Base-by-base conservation (phyloP, 148 eudicot genomes). In the Cornus suecica region DNA sequence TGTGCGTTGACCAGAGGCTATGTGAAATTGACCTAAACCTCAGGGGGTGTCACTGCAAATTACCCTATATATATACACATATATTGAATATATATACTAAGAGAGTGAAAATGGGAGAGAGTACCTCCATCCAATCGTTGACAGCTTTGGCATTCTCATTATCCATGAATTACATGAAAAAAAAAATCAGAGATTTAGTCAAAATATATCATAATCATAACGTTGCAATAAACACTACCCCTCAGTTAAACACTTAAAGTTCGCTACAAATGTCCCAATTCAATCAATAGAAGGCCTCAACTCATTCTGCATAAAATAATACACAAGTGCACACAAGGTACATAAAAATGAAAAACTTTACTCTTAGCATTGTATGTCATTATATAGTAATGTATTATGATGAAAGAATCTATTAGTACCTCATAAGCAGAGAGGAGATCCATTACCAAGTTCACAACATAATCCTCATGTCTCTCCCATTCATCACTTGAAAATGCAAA, bases 251-350 rank as follows among this genome's bases (percentile, higher is more conserved):
- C 83, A 84, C 86, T 86, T 93, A 58, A 96, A 87, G 77, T 93
- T 96, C 77, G 89, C 83, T 82, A 91, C 98, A 84, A 79, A 96
- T 79, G 83, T 90, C 78, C 69, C 80, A 61, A 91, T 93, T 58
- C 90, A 93, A 67, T 88, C 89, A 71, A 96, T 89, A 32, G 89
- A 82, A 75, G 97, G 98, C 82, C 81, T 88, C 86, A 96, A 80
- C 83, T 89, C 94, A 84, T 85, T 88, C 99, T 96, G 93, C 65
- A 76, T 61, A 73, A 75, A 51, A 25, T 6, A 66, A n/a, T n/a
- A n/a, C 74, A 69, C 62, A 74, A 27, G 54, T 25, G 42, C 31
- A 45, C 66, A 30, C 37, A 27, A 32, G 73, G 7, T 65, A 5
- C 29, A 56, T 25, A 10, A 13, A 58, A 41, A 61, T 11, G 20